phyloP scores from a whole-genome alignment of 163 green algal genomes.

The Prototheca stagnorum region DNA sequence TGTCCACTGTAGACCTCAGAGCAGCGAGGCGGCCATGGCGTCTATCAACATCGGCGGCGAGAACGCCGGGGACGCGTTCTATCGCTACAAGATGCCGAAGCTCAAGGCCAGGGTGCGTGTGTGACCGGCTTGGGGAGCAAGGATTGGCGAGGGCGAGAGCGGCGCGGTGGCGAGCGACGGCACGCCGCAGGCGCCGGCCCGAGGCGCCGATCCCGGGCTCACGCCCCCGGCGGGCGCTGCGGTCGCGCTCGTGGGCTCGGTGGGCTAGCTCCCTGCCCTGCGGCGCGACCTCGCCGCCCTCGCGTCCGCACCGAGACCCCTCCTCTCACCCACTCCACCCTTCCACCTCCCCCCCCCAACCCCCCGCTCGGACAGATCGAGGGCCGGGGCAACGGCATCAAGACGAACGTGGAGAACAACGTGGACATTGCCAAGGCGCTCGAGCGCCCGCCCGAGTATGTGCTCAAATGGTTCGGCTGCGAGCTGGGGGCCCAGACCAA shows the following conservation, averaged over 20 bases:
- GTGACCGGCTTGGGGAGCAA: background rate
- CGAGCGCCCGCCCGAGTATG: conserved; percentile 79
- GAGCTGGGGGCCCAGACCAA: conserved; percentile 96
- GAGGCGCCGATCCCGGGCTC: too few relatives aligned
- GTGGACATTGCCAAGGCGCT: conserved; percentile 96
- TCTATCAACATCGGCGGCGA: conserved; percentile 29
- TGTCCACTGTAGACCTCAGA: too few relatives aligned
- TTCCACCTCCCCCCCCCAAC: too few relatives aligned
- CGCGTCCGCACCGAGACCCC: too few relatives aligned
- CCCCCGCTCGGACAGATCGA: too few relatives aligned
- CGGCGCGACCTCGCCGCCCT: too few relatives aligned
- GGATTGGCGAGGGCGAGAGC: background rate
- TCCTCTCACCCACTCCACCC: too few relatives aligned
- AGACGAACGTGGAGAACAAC: conserved; percentile 98
- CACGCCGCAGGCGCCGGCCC: too few relatives aligned
- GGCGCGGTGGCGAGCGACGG: background rate
- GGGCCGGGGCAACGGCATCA: conserved; percentile 92
- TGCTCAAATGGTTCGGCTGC: conserved; percentile 90
- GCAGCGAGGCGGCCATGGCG: conserved; percentile 8
- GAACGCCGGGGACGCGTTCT: conserved; percentile 79
- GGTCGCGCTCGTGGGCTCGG: too few relatives aligned
- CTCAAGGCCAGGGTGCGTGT: conserved; percentile 60
- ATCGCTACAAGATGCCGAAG: conserved; percentile 96
- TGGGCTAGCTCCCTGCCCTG: too few relatives aligned
- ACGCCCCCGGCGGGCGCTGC: too few relatives aligned